Percentiles rank a stretch among this genome's conserved stretches.
phyloP scores from a whole-genome alignment of 2,329 filamentous ascomycete genomes.

The Colletotrichum gigasporum region DNA sequence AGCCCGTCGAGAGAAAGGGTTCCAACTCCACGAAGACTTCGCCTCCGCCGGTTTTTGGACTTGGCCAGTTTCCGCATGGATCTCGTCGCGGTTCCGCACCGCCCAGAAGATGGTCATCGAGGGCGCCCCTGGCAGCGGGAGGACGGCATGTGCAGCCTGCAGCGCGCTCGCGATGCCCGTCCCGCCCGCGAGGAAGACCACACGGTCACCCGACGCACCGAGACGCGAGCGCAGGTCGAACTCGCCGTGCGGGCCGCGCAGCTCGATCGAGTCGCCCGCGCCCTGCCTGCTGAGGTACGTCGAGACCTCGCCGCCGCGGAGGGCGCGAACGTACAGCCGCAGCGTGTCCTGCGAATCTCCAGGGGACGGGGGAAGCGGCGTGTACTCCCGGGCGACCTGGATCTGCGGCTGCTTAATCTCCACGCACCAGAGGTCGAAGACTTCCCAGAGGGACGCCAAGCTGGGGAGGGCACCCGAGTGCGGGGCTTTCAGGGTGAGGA shows the following conservation, averaged over 20 bases:
- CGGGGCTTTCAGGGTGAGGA: conserved; percentile 70
- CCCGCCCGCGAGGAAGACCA: conserved; percentile 90
- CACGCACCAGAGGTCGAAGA: conserved; percentile 81
- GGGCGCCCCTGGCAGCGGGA: conserved; percentile 69
- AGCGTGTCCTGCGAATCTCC: conserved; percentile 56
- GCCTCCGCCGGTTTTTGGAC: conserved; percentile 13
- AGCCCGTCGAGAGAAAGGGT: not conserved
- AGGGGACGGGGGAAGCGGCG: conserved; percentile 74
- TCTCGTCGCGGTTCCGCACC: conserved; percentile 66
- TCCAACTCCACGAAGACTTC: conserved; percentile 34
- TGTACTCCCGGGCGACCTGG: conserved; percentile 92
- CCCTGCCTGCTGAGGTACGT: conserved; percentile 76
- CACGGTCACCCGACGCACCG: conserved; percentile 47
- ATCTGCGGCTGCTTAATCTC: conserved; percentile 95
- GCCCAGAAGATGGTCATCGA: conserved; percentile 82
- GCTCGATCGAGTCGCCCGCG: conserved; percentile 70
- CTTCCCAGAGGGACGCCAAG: conserved; percentile 45
- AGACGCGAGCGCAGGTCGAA: conserved; percentile 58
- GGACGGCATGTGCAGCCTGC: conserved; percentile 76
- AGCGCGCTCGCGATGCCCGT: conserved; percentile 92
- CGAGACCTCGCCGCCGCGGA: conserved; percentile 86
- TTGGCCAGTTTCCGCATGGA: conserved; percentile 44
- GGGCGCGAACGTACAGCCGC: conserved; percentile 80
- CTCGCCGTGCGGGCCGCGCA: conserved; percentile 82
- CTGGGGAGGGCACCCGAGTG: conserved; percentile 36